Conservation (phyloP, 192 early-diverging fungal genomes). For the Pilaira anomala region DNA sequence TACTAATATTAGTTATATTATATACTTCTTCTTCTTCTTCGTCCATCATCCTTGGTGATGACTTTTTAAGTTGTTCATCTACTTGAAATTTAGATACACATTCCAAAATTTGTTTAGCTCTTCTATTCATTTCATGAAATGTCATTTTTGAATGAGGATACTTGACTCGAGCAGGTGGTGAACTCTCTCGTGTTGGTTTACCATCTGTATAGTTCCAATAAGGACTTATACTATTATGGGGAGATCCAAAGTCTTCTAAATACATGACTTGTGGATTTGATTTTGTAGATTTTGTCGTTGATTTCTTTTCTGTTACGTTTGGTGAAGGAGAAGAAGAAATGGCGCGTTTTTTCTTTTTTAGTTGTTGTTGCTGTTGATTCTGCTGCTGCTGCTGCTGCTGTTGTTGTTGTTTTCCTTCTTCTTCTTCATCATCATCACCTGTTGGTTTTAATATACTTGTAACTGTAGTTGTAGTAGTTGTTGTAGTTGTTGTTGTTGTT, state of each 20-base stretch:
- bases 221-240: neutral
- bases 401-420: neutral
- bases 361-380: neutral
- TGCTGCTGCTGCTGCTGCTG: neutral
- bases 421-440: slow-evolving; percentile 8
- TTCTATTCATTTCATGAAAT: slow-evolving; percentile 61
- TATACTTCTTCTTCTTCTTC: neutral
- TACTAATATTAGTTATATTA: neutral
- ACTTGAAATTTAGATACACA: slow-evolving; percentile 49
- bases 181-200: slow-evolving; percentile 13
- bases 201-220: slow-evolving; percentile 10
- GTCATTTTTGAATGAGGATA: slow-evolving; percentile 51
- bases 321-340: neutral
- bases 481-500: neutral
- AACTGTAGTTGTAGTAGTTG: neutral
- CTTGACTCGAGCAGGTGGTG: slow-evolving; percentile 49
- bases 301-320: neutral
- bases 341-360: neutral
- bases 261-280: neutral
- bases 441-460: slow-evolving; percentile 28
- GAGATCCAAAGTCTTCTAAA: neutral
- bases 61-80: slow-evolving; percentile 15
- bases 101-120: slow-evolving; percentile 61
- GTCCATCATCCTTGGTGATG: neutral
- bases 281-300: no score